Base-by-base conservation (phyloP, 2,329 filamentous ascomycete species). In the Ambrosiella beaveri region DNA sequence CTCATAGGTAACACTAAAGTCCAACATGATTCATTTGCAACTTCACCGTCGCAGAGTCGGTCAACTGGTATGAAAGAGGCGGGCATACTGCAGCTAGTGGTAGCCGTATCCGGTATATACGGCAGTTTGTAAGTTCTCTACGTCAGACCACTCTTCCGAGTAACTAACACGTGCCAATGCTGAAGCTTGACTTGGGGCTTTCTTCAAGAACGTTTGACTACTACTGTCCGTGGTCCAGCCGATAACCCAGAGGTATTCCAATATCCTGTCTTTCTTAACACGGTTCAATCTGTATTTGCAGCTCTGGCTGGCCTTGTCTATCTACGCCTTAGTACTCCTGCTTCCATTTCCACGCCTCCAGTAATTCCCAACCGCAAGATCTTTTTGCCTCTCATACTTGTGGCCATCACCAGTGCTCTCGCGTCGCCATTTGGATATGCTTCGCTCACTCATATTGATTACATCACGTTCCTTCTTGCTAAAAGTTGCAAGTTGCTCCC, bases 401-500 rank as follows among this genome's bases (percentile, higher is more conserved):
- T 98, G 60, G 88, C 89, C 64, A 71, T 96, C 58, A 95, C 89
- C 3, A 86, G 82, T 65, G 89, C 88, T 3, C 84, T 97, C 56
- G 89, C 91, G 44, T 89, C 85, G n/a, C 91, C 91, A 2, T 96
- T 96, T 67, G 93, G 91, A 64, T 97, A 97, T 71, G 90, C 93
- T 54, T 86, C 83, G 60, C 82, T 97, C 55, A 83, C 85, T 41
- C 89, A 97, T 70, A 89, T 97, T 71, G 93, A 97, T 78, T 97
- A 97, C 72, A 88, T 97, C 66, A 96, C 93, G 37, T 97, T 95
- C 72, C 87, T 96, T 64, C 85, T 98, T 47, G 91, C 93, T 65
- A 97, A 98, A 73, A 90, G 85, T 65, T 98, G 93, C 84, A 98
- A 98, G 74, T 79, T 98, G 17, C 82, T 98, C n/a, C 93, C 93